Conservation (phyloP, 495 filamentous ascomycete species). For the Talaromyces adpressus region DNA sequence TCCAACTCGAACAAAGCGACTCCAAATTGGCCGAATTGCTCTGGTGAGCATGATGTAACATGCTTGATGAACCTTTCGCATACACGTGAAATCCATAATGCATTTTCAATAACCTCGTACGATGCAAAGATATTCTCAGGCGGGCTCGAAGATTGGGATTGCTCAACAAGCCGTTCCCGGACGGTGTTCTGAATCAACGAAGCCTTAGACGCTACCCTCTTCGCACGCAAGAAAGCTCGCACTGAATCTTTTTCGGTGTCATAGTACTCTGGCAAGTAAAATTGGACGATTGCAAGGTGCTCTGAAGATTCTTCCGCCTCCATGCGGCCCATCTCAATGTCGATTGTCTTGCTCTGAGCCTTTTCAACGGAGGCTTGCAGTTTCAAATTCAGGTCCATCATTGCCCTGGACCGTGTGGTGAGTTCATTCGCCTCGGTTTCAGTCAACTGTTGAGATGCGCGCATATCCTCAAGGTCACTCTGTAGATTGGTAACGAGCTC, state of each 20-base stretch:
- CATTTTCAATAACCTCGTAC: slow-evolving; percentile 75
- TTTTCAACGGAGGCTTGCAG: slow-evolving; percentile 83
- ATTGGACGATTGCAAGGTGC: slow-evolving; percentile 76
- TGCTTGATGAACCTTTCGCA: slow-evolving; percentile 77
- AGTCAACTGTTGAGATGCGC: slow-evolving; percentile 81
- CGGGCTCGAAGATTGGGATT: slow-evolving; percentile 42
- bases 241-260: slow-evolving; percentile 74
- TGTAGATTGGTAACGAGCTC: slow-evolving; percentile 84
- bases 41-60: slow-evolving; percentile 66
- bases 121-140: slow-evolving; percentile 69
- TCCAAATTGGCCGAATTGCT: slow-evolving; percentile 69
- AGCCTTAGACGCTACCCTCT: slow-evolving; percentile 83
- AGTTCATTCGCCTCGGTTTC: slow-evolving; percentile 88
- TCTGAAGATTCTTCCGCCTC: slow-evolving; percentile 85
- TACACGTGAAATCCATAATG: slow-evolving; percentile 75
- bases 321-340: slow-evolving; percentile 79
- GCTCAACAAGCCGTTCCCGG: slow-evolving; percentile 61
- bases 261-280: slow-evolving; percentile 87
- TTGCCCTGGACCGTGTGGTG: slow-evolving; percentile 73
- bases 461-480: slow-evolving; percentile 82
- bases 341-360: slow-evolving; percentile 87
- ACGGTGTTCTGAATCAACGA: slow-evolving; percentile 70
- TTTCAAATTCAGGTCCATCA: slow-evolving; percentile 95
- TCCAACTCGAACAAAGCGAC: slow-evolving; percentile 81
- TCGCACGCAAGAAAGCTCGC: slow-evolving; percentile 77